Percentiles rank a stretch among this genome's conserved stretches.
phyloP scores from a whole-genome alignment of 768 basidiomycete genomes.

The Rubroboletus satanas region DNA sequence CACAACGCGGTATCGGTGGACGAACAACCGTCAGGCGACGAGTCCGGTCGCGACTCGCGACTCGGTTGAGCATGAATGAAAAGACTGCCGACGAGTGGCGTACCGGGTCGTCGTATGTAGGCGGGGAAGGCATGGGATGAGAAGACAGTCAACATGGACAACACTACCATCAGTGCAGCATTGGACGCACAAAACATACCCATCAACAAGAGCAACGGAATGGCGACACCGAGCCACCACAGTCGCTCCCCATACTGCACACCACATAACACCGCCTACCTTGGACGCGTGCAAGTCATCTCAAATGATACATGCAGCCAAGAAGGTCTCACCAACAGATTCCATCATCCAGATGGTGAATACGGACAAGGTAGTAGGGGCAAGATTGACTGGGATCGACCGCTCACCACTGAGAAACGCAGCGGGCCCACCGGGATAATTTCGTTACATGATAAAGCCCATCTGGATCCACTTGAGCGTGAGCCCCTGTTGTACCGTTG shows the following conservation, averaged over 20 bases:
- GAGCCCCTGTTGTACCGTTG: conserved; percentile 7
- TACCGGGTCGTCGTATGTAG: no score
- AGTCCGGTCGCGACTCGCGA: conserved; percentile 25
- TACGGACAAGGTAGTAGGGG: neutral
- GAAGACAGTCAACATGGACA: neutral
- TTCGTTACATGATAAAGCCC: conserved; percentile 25
- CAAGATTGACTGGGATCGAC: neutral
- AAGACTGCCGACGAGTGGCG: neutral
- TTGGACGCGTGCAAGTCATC: conserved; percentile 7
- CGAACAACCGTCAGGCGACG: conserved; percentile 29
- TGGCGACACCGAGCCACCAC: conserved; percentile 29
- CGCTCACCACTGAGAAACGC: conserved; percentile 14
- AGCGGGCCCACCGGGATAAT: conserved; percentile 30
- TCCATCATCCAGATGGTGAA: conserved; percentile 11
- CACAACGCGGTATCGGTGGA: conserved; percentile 18
- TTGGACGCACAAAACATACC: conserved; percentile 39
- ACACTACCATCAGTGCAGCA: neutral
- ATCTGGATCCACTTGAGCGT: conserved; percentile 20
- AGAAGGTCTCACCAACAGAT: neutral
- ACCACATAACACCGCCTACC: conserved; percentile 48
- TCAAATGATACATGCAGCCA: neutral
- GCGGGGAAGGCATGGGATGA: neutral
- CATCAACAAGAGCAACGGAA: conserved; percentile 38
- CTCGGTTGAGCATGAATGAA: conserved; percentile 29
- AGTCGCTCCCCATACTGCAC: conserved; percentile 35